phyloP scores from a whole-genome alignment of 768 basidiomycete genomes.

The Psilocybe azurescens region DNA sequence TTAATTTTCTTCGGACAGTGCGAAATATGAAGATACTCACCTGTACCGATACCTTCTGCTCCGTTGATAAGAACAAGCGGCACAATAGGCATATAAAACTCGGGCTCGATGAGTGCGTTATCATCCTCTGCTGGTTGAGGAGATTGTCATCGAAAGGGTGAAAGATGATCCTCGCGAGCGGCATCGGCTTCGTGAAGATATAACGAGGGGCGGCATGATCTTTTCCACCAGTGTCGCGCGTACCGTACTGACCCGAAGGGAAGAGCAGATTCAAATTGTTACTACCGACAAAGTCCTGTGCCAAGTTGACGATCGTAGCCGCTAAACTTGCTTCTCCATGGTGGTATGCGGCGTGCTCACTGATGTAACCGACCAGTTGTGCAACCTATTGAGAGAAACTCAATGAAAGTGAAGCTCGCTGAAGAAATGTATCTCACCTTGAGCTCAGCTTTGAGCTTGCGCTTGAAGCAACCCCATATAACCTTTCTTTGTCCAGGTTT shows the following conservation, averaged over 20 bases:
- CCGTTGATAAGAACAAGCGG: constrained; percentile 94
- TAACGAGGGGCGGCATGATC: constrained; percentile 97
- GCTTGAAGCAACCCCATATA: constrained; percentile 94
- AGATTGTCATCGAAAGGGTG: constrained; percentile 86
- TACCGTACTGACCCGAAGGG: constrained; percentile 96
- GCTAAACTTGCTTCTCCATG: constrained; percentile 92
- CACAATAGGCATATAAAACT: constrained; percentile 90
- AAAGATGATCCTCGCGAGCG: constrained; percentile 79
- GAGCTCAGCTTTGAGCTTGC: constrained; percentile 90
- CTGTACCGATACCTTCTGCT: constrained; percentile 97
- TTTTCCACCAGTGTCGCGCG: constrained; percentile 91
- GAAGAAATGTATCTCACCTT: constrained; percentile 55
- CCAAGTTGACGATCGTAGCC: constrained; percentile 90
- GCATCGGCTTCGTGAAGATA: constrained; percentile 83
- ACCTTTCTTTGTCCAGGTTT: constrained; percentile 99
- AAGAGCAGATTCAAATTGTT: constrained; percentile 91
- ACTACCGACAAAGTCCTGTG: constrained; percentile 93
- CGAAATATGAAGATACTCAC: constrained; percentile 42
- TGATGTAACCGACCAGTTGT: constrained; percentile 94
- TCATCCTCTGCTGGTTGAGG: constrained; percentile 88
- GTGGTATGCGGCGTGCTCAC: constrained; percentile 94
- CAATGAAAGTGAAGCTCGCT: neutral
- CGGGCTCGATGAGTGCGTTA: constrained; percentile 85
- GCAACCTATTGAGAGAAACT: constrained; percentile 61
- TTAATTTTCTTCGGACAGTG: neutral